Percentiles rank a stretch among this genome's conserved stretches.
phyloP scores from a whole-genome alignment of 192 early-diverging fungal species.

The Rhizophagus clarus region DNA sequence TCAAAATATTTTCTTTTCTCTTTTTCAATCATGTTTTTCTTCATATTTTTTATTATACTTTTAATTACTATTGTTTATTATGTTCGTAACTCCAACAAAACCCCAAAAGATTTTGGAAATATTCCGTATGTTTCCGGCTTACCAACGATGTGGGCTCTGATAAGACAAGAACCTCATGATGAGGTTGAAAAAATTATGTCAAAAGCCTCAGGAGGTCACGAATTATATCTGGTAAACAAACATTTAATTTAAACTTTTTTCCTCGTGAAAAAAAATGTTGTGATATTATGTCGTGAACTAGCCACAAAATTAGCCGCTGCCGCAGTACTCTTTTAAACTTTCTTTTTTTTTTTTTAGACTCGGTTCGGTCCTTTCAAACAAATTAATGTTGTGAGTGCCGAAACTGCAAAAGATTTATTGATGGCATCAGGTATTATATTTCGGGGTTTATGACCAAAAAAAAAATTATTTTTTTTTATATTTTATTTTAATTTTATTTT shows the following conservation, averaged over 20 bases:
- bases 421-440: no score
- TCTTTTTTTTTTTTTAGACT: no score
- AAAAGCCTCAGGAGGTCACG: neutral
- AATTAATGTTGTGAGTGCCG: no score
- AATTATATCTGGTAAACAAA: neutral
- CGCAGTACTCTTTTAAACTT: neutral
- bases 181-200: neutral
- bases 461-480: no score
- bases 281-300: neutral
- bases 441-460: no score
- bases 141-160: neutral
- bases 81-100: neutral
- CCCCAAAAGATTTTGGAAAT: neutral
- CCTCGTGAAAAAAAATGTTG: neutral
- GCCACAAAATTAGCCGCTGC: no score
- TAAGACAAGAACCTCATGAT: neutral
- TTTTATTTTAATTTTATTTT: no score
- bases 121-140: neutral
- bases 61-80: neutral
- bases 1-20: no score
- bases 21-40: neutral
- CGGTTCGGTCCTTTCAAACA: no score
- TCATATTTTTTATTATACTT: neutral
- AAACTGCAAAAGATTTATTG: no score
- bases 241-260: neutral